phyloP scores from a whole-genome alignment of 1,139 yeast species.

The Magnusiomyces fungicola region DNA sequence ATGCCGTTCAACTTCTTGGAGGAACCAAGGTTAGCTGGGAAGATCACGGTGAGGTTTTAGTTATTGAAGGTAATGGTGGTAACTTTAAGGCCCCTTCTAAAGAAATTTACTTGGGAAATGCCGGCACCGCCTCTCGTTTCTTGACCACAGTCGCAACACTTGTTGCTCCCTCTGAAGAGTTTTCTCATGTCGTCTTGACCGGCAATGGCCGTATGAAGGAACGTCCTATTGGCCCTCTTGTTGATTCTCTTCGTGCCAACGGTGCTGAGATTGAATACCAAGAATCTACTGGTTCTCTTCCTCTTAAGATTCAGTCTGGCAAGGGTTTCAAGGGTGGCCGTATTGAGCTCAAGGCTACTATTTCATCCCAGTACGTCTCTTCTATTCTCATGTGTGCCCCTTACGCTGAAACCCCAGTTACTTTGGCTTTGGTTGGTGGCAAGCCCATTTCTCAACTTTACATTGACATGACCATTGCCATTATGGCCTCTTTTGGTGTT shows the following conservation, averaged over 20 bases:
- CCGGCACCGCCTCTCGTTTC: constrained; percentile 97
- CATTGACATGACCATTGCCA: constrained; percentile 93
- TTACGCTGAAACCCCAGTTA: constrained; percentile 81
- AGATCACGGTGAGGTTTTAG: constrained; percentile 84
- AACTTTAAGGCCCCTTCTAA: constrained; percentile 49
- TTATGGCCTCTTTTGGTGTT: constrained; percentile 91
- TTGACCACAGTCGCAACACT: constrained; percentile 85
- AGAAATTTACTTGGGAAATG: constrained; percentile 85
- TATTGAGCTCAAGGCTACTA: constrained; percentile 90
- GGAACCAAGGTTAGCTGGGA: constrained; percentile 74
- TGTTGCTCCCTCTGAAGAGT: constrained; percentile 41
- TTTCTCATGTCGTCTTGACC: constrained; percentile 56
- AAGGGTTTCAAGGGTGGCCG: constrained; percentile 79
- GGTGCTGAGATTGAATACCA: constrained; percentile 70
- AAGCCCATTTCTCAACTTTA: constrained; percentile 94
- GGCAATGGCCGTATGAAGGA: constrained; percentile 98
- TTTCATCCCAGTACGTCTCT: constrained; percentile 95
- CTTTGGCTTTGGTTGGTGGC: constrained; percentile 85
- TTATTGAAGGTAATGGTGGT: constrained; percentile 85
- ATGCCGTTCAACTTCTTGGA: constrained; percentile 68
- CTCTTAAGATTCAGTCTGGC: constrained; percentile 65
- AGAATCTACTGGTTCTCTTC: constrained; percentile 76
- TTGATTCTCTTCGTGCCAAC: constrained; percentile 76
- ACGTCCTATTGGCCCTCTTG: constrained; percentile 94
- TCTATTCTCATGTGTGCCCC: constrained; percentile 98